phyloP scores from a whole-genome alignment of 805 yeast genomes.

The Nakazawaea pomicola region DNA sequence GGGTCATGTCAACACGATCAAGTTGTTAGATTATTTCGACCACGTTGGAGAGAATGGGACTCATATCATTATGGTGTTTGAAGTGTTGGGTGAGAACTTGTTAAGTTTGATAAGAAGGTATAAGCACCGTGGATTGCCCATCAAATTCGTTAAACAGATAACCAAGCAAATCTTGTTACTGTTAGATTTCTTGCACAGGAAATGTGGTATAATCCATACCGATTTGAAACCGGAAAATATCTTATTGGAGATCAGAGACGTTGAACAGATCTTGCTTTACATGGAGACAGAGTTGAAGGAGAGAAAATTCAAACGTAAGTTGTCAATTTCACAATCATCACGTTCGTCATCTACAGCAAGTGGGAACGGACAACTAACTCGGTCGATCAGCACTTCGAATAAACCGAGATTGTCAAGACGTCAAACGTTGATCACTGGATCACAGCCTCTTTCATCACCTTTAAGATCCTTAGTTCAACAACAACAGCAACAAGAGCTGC shows the following conservation, averaged over 20 bases:
- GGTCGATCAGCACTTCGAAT: too few species aligned
- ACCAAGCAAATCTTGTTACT: constrained; percentile 51
- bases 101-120: constrained; percentile 78
- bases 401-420: constrained; percentile 48
- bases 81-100: constrained; percentile 91
- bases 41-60: constrained; percentile 89
- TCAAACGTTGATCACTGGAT: constrained; percentile 77
- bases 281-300: constrained; percentile 35
- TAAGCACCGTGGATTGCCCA: constrained; percentile 44
- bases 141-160: constrained; percentile 49
- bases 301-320: constrained; percentile 16
- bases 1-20: constrained; percentile 79
- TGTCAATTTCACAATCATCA: constrained; percentile 9
- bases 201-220: constrained; percentile 66
- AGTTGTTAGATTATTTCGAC: constrained; percentile 75
- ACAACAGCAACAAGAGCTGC: constrained; percentile 26
- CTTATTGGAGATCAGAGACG: constrained; percentile 48
- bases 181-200: constrained; percentile 52
- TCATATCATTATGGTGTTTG: constrained; percentile 96
- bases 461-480: constrained; percentile 43
- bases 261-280: constrained; percentile 42
- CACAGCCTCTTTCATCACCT: constrained; percentile 92
- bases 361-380: too few species aligned
- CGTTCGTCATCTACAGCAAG: constrained; percentile 1
- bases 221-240: constrained; percentile 76